Percentiles rank a stretch among this genome's conserved stretches.
Conservation (phyloP, 2,329 filamentous ascomycete genomes). For the Diplodia corticola region DNA sequence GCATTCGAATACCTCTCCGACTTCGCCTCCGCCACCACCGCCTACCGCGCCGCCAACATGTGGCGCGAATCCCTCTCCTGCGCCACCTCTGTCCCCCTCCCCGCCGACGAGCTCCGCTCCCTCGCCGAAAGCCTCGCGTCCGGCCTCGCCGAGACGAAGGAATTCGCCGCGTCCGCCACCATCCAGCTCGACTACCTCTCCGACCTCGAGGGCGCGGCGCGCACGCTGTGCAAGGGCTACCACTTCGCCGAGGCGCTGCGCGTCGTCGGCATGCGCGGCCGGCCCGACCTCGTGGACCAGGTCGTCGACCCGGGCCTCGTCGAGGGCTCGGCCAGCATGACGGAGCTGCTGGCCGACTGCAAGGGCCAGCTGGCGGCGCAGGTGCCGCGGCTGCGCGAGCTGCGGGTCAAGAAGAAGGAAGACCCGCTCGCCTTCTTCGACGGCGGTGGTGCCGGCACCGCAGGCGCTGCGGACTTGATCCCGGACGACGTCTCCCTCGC, state of each 20-base stretch:
- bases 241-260: slow-evolving; percentile 88
- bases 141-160: slow-evolving; percentile 77
- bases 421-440: slow-evolving; percentile 90
- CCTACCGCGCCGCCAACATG: slow-evolving; percentile 79
- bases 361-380: slow-evolving; percentile 81
- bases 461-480: slow-evolving; percentile 57
- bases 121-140: slow-evolving; percentile 77
- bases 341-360: slow-evolving; percentile 92
- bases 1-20: slow-evolving; percentile 84
- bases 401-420: slow-evolving; percentile 75
- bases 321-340: slow-evolving; percentile 78
- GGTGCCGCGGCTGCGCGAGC: slow-evolving; percentile 78
- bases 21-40: slow-evolving; percentile 72
- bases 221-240: slow-evolving; percentile 82
- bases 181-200: slow-evolving; percentile 80
- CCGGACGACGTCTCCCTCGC: slow-evolving; percentile 93
- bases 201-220: slow-evolving; percentile 68
- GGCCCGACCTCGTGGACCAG: slow-evolving; percentile 62
- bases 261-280: slow-evolving; percentile 60
- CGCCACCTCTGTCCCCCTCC: slow-evolving; percentile 68
- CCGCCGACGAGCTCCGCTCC: slow-evolving; percentile 59
- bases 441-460: slow-evolving; percentile 69
- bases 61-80: slow-evolving; percentile 90
- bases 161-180: slow-evolving; percentile 75
- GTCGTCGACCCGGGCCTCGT: slow-evolving; percentile 77